Evolutionary conservation across 2,329 filamentous ascomycete genomes (phyloP), one percentile per base, ranked within the genome.

Genomic region (Hypoxylon sp.): DNA sequence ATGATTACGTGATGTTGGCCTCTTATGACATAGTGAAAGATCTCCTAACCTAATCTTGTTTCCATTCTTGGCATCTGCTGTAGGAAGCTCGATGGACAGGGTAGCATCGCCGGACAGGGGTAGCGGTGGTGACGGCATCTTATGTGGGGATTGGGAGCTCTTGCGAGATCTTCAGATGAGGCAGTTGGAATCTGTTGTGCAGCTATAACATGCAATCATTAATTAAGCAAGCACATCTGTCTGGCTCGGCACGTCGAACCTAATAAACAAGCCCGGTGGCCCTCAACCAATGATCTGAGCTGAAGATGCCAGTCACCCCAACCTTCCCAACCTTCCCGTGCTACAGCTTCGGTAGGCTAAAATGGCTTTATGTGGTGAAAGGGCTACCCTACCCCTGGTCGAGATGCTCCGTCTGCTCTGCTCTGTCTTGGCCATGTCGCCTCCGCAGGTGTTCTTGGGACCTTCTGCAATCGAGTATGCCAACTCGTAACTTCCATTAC

Each of bases 391-490:
- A 33, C 42, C 53, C 61, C 57, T 67, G 26, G 28, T 50, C 52
- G 24, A 42, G 46, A 64, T 59, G 26, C 44, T 45, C 30, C 44
- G 11, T 42, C 33, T 12, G n/a, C n/a, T n/a, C n/a, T n/a, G n/a
- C n/a, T 45, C 30, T 48, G 11, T 42, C 33, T 12, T 53, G 18
- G 22, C n/a, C 28, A 33, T 50, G 46, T 48, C 38, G 46, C 52
- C 42, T 61, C 33, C 45, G 54, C 40, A 52, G 22, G 14, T 48
- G 42, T n/a, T 53, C 59, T 50, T 61, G 33, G 56, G 54, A 68
- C 61, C 69, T 71, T 64, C 68, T 67, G n/a, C 36, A 67, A 65
- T 24, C 7, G 64, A 65, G 14, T n/a, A n/a, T 49, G 48, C 20
- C 46, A 52, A 48, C 53, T 53, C 38, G 63, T 46, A n/a, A 42